phyloP scores from a whole-genome alignment of 305 asterid species.

The Fraxinus latifolia region DNA sequence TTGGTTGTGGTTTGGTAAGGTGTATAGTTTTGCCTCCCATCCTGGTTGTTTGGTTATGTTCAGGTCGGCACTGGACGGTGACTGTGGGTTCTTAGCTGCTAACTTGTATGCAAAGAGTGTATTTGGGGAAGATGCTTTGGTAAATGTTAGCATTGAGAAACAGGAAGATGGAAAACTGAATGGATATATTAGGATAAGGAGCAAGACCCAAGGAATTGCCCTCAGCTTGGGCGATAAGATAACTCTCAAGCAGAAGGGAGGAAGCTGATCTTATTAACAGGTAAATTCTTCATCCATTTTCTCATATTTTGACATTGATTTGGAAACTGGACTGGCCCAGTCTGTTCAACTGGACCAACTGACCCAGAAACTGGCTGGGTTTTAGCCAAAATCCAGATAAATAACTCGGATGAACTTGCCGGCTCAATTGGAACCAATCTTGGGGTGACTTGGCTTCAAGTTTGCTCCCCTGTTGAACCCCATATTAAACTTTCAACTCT shows the following conservation, averaged over 20 bases:
- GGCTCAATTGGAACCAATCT: neutral
- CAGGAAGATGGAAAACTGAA: slow-evolving; percentile 85
- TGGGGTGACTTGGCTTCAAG: neutral
- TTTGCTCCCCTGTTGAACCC: neutral
- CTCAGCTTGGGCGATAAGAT: slow-evolving; percentile 99
- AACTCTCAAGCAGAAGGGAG: slow-evolving; percentile 98
- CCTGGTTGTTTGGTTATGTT: slow-evolving; percentile 19
- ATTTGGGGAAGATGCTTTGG: slow-evolving; percentile 98
- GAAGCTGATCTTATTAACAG: slow-evolving; percentile 46
- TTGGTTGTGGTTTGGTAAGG: neutral
- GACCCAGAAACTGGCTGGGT: neutral
- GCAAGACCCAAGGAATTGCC: slow-evolving; percentile 99
- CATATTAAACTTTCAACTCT: neutral
- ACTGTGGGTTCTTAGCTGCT: slow-evolving; percentile 95
- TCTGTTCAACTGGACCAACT: neutral
- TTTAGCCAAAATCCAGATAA: neutral
- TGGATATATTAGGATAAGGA: slow-evolving; percentile 94
- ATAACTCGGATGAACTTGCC: neutral
- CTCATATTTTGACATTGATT: neutral
- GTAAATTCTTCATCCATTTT: neutral
- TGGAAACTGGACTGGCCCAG: neutral
- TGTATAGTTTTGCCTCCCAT: neutral
- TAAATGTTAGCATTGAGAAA: slow-evolving; percentile 90
- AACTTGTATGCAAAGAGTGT: slow-evolving; percentile 97
- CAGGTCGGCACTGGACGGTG: slow-evolving; percentile 97